Evolutionary conservation across 1,139 yeast species (phyloP), one percentile per base, ranked within the genome.

Genomic region (Debaryomyces singareniensis): DNA sequence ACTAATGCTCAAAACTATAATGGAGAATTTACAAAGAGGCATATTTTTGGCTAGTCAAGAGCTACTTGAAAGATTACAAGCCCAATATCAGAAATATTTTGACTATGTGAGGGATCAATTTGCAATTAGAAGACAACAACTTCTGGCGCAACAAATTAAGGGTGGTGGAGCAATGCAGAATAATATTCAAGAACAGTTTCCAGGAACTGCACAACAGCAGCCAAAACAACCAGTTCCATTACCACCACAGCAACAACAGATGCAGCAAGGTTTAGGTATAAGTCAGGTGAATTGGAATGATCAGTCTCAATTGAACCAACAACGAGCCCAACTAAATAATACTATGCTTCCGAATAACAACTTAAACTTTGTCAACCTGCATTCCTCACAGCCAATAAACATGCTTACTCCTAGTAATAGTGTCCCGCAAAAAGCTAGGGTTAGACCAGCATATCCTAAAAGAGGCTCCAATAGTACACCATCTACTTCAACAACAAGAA

Each of bases 51-150:
- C 91, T 9, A 69, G 73, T 4, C 82, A 83, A 5, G 85, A 76
- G 33, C 66, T 84, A 29, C 61, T 84, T 29, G 84, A 76, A 30
- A 81, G 79, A 51, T 71, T 86, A 33, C 73, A 78, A 37, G 61
- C 68, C 29, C 94, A 85, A 45, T 78, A 83, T 38, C 81, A 78
- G 36, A 75, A 79, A 46, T 85, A 81, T 49, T 78, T 83, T 55
- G 77, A 75, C 35, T 81, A 75, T 53, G 87, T 85, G 35, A 75
- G 76, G 39, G 69, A 62, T 28, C 71, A 65, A 35, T 50, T 66
- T 32, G 49, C 51, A 13, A 35, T 43, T n/a, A 51, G 68, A 36
- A 54, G 62, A 34, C 67, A 58, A 30, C 65, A 58, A 30, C 40
- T 49, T 31, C 48, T 46, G 26, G 47, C 43, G 20, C 55, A 49